These are phyloP conservation scores for Marchantia paleacea DNA, from an alignment of 225 moss, liverwort and hornwort genomes.

Conservation along the genomic window DNA sequence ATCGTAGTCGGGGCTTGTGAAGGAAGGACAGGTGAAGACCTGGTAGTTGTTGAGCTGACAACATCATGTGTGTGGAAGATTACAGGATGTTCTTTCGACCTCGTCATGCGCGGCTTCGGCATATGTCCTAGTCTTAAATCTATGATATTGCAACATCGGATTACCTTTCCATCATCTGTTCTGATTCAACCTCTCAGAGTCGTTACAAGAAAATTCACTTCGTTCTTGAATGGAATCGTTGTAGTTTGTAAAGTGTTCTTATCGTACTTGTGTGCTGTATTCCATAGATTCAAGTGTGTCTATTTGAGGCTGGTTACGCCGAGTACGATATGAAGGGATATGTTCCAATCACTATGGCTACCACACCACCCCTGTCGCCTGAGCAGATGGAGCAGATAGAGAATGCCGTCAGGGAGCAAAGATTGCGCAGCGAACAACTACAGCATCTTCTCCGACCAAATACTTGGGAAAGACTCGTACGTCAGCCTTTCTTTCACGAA, in stretches of 20 bases:
- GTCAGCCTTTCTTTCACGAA: background rate
- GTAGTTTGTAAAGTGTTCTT: background rate
- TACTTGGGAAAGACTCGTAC: slow-evolving; percentile 16
- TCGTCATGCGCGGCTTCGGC: background rate
- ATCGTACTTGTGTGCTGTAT: background rate
- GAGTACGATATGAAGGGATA: slow-evolving; percentile 3
- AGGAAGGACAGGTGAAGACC: slow-evolving; percentile 1
- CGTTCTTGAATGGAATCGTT: background rate
- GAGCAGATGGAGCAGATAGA: slow-evolving; percentile 13
- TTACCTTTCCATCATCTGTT: background rate
- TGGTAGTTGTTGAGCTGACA: background rate
- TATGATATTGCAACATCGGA: background rate
- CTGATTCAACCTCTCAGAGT: background rate
- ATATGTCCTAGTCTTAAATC: background rate
- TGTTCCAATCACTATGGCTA: slow-evolving; percentile 8
- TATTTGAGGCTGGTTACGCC: background rate
- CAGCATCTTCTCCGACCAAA: slow-evolving; percentile 1
- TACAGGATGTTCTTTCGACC: background rate
- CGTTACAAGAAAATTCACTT: background rate
- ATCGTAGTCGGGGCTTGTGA: background rate
- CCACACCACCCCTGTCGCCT: slow-evolving; percentile 14
- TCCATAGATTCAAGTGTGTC: background rate
- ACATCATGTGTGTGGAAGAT: background rate
- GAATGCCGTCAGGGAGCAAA: background rate
- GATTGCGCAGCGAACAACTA: background rate